Evolutionary conservation across 2,329 filamentous ascomycete genomes (phyloP), one percentile per base, ranked within the genome.

Genomic region (Colletotrichum salicis): DNA sequence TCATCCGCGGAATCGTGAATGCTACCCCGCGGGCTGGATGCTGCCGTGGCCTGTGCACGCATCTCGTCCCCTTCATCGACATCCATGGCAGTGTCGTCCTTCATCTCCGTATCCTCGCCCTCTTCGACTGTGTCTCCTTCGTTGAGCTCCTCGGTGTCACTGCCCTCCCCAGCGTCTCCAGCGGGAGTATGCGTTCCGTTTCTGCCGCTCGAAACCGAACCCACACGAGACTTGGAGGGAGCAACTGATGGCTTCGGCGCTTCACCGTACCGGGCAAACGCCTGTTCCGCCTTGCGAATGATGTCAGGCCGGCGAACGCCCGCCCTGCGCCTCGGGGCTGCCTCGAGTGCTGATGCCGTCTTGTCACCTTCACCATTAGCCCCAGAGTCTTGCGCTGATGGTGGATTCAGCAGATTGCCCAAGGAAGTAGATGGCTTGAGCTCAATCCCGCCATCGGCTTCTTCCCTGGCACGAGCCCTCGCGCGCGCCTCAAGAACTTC

Each of bases 1-100:
- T 92, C 90, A 73, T 93, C 91, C 0, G 89, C 91, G 52, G 88
- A 91, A 72, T 92, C 90, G 71, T 91, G 88, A 8, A 91, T 81
- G 71, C 89, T 93, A 6, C 87, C 88, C 0, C 86, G 85, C 6
- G 87, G 86, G 68, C 89, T 91, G 61, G 84, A 89, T 37, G 72
- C 79, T 80, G 56, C 72, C 67, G 60, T 73, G 72, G 24, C 72
- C 73, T 7, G 74, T 69, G 58, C 80, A 80, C 13, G 76, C 74
- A 13, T 75, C 62, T 64, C 80, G 76, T 64, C 73, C 63, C 64
- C 77, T 56, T 74, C 64, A 64, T 67, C 56, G 57, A 71, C 72
- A 62, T 62, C 74, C 72, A 24, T 74, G 71, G 48, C 73, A 56
- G 52, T 71, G 58, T 76, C 77, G 72, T 74, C 79, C 76, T 71